A percentile compares a stretch with the other conserved stretches of the same genome.
These are phyloP conservation scores for Sclerotinia sclerotiorum DNA, from an alignment of 2,329 filamentous ascomycete species.

Conservation along the genomic window DNA sequence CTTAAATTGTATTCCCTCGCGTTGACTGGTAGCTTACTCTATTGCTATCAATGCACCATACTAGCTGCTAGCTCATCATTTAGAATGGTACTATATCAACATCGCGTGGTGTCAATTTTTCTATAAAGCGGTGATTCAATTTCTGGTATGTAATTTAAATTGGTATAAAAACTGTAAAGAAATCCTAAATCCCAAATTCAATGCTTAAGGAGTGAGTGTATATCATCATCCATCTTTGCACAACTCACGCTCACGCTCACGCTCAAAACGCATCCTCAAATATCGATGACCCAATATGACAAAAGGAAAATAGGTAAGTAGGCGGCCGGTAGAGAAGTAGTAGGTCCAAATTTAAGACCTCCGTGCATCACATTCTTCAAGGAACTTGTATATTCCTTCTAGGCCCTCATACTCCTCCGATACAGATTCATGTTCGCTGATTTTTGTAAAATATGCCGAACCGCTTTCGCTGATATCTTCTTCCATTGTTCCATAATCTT, in stretches of 20 bases:
- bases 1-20: conserved; percentile 7
- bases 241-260: conserved; percentile 3
- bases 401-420: conserved; percentile 55
- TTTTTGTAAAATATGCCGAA: conserved; percentile 37
- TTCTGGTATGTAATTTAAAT: neutral
- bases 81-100: neutral
- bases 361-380: conserved; percentile 58
- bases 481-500: conserved; percentile 38
- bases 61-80: neutral
- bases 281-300: neutral
- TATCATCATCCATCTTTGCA: neutral
- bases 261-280: neutral
- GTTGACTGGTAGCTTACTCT: neutral
- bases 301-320: conserved; percentile 9
- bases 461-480: conserved; percentile 36
- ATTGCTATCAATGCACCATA: conserved; percentile 1
- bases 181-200: neutral
- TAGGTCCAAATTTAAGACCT: neutral
- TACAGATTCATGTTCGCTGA: conserved; percentile 44
- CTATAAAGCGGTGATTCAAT: neutral
- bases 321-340: neutral
- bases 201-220: neutral
- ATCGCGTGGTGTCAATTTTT: neutral
- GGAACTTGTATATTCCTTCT: conserved; percentile 65
- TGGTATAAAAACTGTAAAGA: neutral